Base-by-base conservation (phyloP, 805 yeast species). In the Lipomyces starkeyi region DNA sequence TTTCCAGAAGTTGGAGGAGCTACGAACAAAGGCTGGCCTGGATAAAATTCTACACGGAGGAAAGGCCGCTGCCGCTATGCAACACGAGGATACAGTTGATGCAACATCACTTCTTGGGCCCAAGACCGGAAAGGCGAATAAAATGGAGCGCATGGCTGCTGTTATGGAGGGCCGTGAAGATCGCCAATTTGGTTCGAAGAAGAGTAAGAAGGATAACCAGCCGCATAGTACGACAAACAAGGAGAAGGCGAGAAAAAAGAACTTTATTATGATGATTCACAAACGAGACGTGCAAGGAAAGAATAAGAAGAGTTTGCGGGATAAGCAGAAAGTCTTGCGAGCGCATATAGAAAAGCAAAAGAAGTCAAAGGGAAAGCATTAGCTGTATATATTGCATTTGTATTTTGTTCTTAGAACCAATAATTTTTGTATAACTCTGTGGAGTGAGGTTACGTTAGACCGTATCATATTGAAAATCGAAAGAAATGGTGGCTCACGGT, bases 171-270 rank as follows among this genome's bases (percentile, higher is more conserved):
- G 98, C 65, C 88, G 93, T 78, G 97, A 93, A 74, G 99, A 88
- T 67, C 86, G 98, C 77, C 97, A 91, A 65, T 94, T 88, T 75
- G 97, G 98, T 32, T 90, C 97, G 22, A 87, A 88, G 78, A 91
- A 87, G 82, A 97, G 97, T 76, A 89, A 88, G 80, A 80, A 78
- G 52, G 86, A 87, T 69, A 89, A 87, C 29, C 85, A 85, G 64
- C 83, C 86, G 20, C 98, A 90, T 77, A 91, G 97, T 35, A 93
- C 98, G 11, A 95, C 99, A 1, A 95, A 95, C 79, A 88, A 87
- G 80, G 98, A 96, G 81, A 95, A 95, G 86, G 96, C 93, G 29
- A 86, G 98, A 80, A 92, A 92, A 92, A 95, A 95, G 97, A 95
- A 95, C 81, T 95, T 93, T 77, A 94, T 95, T 78, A 95, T 95